phyloP scores from a whole-genome alignment of 148 eudicot genomes.

The Nepenthes mirabilis region DNA sequence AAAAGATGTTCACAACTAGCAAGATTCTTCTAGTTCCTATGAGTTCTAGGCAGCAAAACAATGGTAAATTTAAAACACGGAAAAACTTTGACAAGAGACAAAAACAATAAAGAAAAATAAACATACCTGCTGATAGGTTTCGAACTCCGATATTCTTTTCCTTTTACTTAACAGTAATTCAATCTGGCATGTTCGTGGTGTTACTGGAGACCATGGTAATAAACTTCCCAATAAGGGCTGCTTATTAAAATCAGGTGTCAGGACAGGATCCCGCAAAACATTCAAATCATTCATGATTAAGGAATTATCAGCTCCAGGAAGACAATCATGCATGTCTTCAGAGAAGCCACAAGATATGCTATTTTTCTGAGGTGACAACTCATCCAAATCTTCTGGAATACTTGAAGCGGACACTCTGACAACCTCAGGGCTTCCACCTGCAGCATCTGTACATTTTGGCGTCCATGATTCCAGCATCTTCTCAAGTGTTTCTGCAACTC shows the following conservation, averaged over 20 bases:
- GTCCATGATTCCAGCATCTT: constrained; percentile 74
- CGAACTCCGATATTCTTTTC: constrained; percentile 69
- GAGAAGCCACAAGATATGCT: constrained; percentile 27
- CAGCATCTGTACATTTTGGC: constrained; percentile 46
- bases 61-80: background rate
- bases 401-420: constrained; percentile 33
- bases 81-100: background rate
- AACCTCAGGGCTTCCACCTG: constrained; percentile 36
- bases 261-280: constrained; percentile 13
- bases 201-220: constrained; percentile 88
- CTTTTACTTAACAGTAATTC: constrained; percentile 59
- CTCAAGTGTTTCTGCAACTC: constrained; percentile 93
- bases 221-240: constrained; percentile 59
- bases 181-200: constrained; percentile 78
- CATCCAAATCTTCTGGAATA: constrained; percentile 39
- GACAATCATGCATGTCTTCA: constrained; percentile 49
- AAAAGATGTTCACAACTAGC: too few relatives aligned
- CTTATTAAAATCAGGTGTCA: constrained; percentile 31
- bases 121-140: constrained; percentile 74
- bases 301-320: constrained; percentile 38
- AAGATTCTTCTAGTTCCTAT: too few relatives aligned
- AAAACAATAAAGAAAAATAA: background rate
- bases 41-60: too few relatives aligned
- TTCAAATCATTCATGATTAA: constrained; percentile 30
- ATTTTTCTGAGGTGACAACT: constrained; percentile 35